Percentiles rank a stretch among this genome's conserved stretches.
These are phyloP conservation scores for Sherardia arvensis DNA, from an alignment of 257 asterid genomes.

Conservation along the genomic window DNA sequence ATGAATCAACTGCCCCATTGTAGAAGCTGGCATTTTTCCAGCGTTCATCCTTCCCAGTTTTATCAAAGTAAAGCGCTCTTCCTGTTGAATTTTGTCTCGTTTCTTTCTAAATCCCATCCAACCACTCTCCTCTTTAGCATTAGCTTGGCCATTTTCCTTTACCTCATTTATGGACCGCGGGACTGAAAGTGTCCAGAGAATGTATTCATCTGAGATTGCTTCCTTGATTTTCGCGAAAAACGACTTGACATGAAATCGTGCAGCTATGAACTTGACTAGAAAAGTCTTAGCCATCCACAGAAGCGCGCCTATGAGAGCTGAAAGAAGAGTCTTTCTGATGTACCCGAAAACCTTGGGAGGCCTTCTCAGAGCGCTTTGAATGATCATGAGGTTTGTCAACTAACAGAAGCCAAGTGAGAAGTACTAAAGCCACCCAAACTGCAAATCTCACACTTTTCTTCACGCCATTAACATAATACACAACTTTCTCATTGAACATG, in stretches of 20 bases:
- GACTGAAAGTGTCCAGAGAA: slow-evolving; percentile 2
- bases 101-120: background rate
- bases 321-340: slow-evolving; percentile 8
- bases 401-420: slow-evolving; percentile 13
- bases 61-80: background rate
- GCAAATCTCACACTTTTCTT: slow-evolving; percentile 16
- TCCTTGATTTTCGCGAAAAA: background rate
- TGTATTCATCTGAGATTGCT: background rate
- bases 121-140: background rate
- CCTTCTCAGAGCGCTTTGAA: background rate
- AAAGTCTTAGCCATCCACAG: slow-evolving; percentile 4
- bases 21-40: slow-evolving; percentile 21
- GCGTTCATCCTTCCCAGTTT: slow-evolving; percentile 14
- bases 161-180: background rate
- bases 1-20: slow-evolving; percentile 14
- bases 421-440: slow-evolving; percentile 22
- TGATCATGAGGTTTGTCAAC: background rate
- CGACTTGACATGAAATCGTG: background rate
- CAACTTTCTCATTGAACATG: slow-evolving; percentile 16
- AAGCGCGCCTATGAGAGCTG: slow-evolving; percentile 12
- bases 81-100: background rate
- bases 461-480: slow-evolving; percentile 20
- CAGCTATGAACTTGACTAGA: slow-evolving; percentile 1
- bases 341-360: slow-evolving; percentile 1
- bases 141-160: background rate